Conservation (phyloP, 139 green algal genomes). For the Micractinium conductrix region DNA sequence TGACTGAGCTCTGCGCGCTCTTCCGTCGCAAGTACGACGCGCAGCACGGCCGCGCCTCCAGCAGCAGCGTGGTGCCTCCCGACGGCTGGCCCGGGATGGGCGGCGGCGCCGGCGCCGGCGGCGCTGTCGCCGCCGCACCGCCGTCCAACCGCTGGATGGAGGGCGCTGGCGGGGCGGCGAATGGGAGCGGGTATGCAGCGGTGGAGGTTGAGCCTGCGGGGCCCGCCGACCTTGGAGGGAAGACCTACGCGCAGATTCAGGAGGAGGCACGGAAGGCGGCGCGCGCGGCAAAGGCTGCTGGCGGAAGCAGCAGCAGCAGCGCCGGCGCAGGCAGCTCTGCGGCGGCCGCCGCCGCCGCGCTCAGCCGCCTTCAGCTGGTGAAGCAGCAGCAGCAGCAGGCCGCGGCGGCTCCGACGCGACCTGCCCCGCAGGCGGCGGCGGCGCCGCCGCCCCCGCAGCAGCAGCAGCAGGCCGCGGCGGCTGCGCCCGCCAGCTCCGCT, state of each 20-base stretch:
- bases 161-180: neutral
- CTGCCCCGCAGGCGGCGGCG: neutral
- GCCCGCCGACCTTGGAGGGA: neutral
- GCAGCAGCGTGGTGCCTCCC: neutral
- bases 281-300: neutral
- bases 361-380: neutral
- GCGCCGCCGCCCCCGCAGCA: neutral
- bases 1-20: slow-evolving; percentile 22
- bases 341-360: too few relatives aligned
- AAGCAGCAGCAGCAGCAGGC: slow-evolving; percentile 19
- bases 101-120: too few relatives aligned
- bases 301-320: slow-evolving; percentile 17
- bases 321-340: neutral
- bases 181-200: neutral
- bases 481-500: neutral
- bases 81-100: neutral
- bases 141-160: too few relatives aligned
- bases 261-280: neutral
- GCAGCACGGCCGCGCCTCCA: neutral
- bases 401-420: neutral
- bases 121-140: too few relatives aligned
- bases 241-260: slow-evolving; percentile 27
- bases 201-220: neutral
- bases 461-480: neutral
- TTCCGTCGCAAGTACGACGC: slow-evolving; percentile 23